phyloP scores from a whole-genome alignment of 805 yeast genomes.

The Ogataea dorogensis region DNA sequence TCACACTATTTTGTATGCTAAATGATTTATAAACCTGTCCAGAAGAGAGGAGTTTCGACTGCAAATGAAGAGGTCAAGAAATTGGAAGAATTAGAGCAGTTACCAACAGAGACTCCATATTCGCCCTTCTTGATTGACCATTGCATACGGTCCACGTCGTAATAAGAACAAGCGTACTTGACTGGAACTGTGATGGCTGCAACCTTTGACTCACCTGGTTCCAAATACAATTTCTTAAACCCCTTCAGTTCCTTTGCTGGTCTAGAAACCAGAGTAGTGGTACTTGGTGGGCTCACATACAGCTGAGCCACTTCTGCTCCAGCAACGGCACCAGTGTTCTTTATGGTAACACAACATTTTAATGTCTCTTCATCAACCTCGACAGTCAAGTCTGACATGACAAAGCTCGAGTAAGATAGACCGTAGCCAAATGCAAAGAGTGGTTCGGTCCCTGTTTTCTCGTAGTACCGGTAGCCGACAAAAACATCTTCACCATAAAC shows the following conservation, averaged over 20 bases:
- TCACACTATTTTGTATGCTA: background rate
- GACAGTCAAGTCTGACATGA: constrained; percentile 38
- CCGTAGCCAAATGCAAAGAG: constrained; percentile 65
- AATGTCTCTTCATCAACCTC: constrained; percentile 25
- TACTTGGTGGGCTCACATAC: constrained; percentile 42
- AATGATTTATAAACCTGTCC: background rate
- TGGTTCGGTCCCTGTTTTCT: constrained; percentile 46
- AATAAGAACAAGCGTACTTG: constrained; percentile 54
- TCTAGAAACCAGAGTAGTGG: constrained; percentile 38
- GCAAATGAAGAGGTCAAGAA: background rate
- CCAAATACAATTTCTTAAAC: constrained; percentile 47
- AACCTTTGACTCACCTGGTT: constrained; percentile 42
- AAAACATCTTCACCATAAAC: constrained; percentile 65
- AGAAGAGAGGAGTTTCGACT: constrained; percentile 3
- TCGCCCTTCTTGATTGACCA: constrained; percentile 55
- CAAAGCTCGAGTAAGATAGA: constrained; percentile 56
- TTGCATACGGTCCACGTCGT: constrained; percentile 44
- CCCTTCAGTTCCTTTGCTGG: constrained; percentile 62
- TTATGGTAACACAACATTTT: constrained; percentile 39
- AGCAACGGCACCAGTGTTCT: constrained; percentile 45
- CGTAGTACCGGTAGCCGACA: constrained; percentile 63
- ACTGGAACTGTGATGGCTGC: constrained; percentile 40
- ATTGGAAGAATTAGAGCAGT: constrained; percentile 2
- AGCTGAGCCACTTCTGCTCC: constrained; percentile 60
- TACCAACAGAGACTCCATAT: constrained; percentile 11